Conservation (phyloP, 2,329 filamentous ascomycete genomes). For the Paracamarosporium sp. region DNA sequence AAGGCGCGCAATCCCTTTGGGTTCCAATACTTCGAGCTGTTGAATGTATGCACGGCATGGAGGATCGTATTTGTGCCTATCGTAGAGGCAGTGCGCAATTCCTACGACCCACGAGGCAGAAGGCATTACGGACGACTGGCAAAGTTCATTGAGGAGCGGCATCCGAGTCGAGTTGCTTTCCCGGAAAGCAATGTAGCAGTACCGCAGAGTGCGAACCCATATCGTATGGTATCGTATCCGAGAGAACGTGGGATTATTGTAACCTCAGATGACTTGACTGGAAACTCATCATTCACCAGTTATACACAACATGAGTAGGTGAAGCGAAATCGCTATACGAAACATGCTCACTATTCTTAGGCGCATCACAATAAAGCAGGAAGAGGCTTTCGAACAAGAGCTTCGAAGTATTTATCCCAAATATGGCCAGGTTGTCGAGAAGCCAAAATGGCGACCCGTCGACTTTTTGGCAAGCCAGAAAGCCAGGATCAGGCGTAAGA, state of each 20-base stretch:
- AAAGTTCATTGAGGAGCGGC: conserved; percentile 33
- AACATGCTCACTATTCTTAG: neutral
- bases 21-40: conserved; percentile 36
- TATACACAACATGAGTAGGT: neutral
- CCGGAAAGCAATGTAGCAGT: conserved; percentile 34
- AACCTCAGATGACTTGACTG: neutral
- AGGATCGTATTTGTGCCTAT: conserved; percentile 38
- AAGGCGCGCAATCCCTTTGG: conserved; percentile 32
- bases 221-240: conserved; percentile 25
- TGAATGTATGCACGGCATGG: conserved; percentile 36
- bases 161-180: conserved; percentile 39
- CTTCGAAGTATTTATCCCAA: conserved; percentile 35
- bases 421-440: conserved; percentile 40
- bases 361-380: conserved; percentile 26
- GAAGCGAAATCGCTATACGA: neutral
- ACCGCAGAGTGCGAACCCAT: conserved; percentile 23
- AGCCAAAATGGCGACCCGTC: conserved; percentile 31
- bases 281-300: neutral
- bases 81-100: conserved; percentile 33
- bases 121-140: conserved; percentile 40
- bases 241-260: conserved; percentile 4
- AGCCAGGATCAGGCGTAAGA: conserved; percentile 22
- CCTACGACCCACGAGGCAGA: conserved; percentile 34
- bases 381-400: conserved; percentile 35
- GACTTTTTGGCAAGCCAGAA: conserved; percentile 38